A percentile compares a stretch with the other conserved stretches of the same genome.
These are phyloP conservation scores for Neurospora africana DNA, from an alignment of 495 filamentous ascomycete species.

Conservation along the genomic window DNA sequence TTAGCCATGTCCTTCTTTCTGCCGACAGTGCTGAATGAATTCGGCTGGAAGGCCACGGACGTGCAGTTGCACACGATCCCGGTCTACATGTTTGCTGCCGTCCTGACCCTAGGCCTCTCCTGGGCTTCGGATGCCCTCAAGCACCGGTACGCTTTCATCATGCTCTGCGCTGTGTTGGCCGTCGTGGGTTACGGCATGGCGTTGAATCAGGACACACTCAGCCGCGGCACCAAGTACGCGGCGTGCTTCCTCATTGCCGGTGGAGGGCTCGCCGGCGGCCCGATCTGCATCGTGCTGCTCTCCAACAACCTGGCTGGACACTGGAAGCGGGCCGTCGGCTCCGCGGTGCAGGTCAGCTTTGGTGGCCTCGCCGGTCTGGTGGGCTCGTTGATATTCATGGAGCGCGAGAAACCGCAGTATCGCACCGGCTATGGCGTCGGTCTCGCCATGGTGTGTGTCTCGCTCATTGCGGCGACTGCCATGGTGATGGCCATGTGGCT, in stretches of 20 bases:
- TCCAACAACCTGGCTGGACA: slow-evolving; percentile 43
- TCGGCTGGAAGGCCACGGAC: slow-evolving; percentile 45
- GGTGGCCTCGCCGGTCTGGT: slow-evolving; percentile 60
- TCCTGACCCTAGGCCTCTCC: slow-evolving; percentile 49
- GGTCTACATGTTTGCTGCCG: slow-evolving; percentile 53
- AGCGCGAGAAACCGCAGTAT: slow-evolving; percentile 51
- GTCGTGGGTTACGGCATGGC: slow-evolving; percentile 30
- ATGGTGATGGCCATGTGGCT: slow-evolving; percentile 45
- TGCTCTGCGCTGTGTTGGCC: slow-evolving; percentile 35
- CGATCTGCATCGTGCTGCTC: slow-evolving; percentile 47
- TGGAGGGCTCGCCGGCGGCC: slow-evolving; percentile 61
- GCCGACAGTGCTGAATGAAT: slow-evolving; percentile 55
- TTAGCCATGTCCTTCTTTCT: slow-evolving; percentile 58
- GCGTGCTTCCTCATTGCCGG: slow-evolving; percentile 52
- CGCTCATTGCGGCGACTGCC: slow-evolving; percentile 33
- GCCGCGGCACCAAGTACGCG: slow-evolving; percentile 59
- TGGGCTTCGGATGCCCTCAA: slow-evolving; percentile 50
- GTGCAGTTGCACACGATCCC: slow-evolving; percentile 54
- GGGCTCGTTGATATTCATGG: slow-evolving; percentile 54
- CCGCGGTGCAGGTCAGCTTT: slow-evolving; percentile 48
- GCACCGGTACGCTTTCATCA: slow-evolving; percentile 47
- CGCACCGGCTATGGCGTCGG: slow-evolving; percentile 60
- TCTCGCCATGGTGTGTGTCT: slow-evolving; percentile 44
- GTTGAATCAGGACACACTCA: slow-evolving; percentile 47
- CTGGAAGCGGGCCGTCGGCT: slow-evolving; percentile 50